Evolutionary conservation across 192 early-diverging fungal species (phyloP).

Genomic region (Mycoemilia scoparia): DNA sequence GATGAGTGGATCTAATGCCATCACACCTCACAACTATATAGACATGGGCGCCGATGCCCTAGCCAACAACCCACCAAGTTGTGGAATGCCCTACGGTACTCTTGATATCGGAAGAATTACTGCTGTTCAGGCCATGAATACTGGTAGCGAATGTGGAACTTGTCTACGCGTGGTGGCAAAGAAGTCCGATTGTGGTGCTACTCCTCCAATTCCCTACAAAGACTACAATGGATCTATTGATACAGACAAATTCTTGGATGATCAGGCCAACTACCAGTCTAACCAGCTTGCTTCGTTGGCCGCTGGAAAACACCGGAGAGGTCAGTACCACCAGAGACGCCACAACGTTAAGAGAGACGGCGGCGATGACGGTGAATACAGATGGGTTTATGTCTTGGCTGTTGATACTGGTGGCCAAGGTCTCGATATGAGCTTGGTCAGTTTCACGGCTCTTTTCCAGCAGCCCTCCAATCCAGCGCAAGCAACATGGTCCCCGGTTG

Average conservation of each 20-base stretch:
- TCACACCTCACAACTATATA: slow-evolving; percentile 29
- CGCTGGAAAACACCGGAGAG: too few relatives aligned
- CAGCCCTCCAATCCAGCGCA: slow-evolving; percentile 23
- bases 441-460: slow-evolving; percentile 28
- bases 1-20: slow-evolving; percentile 20
- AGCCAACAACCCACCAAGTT: slow-evolving; percentile 26
- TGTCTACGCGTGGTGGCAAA: slow-evolving; percentile 25
- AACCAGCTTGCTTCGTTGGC: too few relatives aligned
- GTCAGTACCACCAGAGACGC: too few relatives aligned
- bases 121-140: slow-evolving; percentile 23
- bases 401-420: slow-evolving; percentile 33
- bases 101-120: slow-evolving; percentile 33
- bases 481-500: slow-evolving; percentile 28
- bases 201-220: too few relatives aligned
- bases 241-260: too few relatives aligned
- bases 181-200: too few relatives aligned
- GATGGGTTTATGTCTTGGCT: slow-evolving; percentile 28
- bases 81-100: slow-evolving; percentile 29
- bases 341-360: too few relatives aligned
- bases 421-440: slow-evolving; percentile 27
- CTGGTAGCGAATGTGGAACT: slow-evolving; percentile 21
- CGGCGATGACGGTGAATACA: slow-evolving; percentile 7
- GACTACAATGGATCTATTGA: too few relatives aligned
- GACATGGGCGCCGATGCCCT: slow-evolving; percentile 17
- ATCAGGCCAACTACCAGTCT: too few relatives aligned